These are phyloP conservation scores for Termitomyces sp. DNA, from an alignment of 768 basidiomycete genomes.

Conservation along the genomic window DNA sequence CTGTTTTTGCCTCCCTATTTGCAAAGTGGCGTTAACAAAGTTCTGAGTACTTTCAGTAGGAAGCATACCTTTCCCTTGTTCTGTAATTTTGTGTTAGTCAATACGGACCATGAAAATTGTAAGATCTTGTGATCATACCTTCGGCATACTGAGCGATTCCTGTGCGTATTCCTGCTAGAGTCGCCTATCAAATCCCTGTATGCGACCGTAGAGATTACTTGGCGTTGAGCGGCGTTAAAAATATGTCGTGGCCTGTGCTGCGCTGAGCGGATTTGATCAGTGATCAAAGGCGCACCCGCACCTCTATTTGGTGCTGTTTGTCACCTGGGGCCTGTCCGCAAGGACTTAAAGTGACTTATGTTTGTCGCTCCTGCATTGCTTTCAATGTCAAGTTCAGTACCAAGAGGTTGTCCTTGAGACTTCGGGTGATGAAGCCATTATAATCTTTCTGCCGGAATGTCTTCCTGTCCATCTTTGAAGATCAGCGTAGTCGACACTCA, in stretches of 20 bases:
- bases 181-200: slow-evolving; percentile 5
- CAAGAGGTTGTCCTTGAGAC: neutral
- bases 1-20: slow-evolving; percentile 96
- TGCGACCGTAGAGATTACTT: slow-evolving; percentile 8
- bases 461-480: neutral
- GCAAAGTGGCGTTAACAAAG: neutral
- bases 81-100: slow-evolving; percentile 27
- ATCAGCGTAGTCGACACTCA: neutral
- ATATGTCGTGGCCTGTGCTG: neutral
- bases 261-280: neutral
- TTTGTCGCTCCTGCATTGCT: no score
- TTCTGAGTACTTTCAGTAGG: neutral
- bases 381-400: neutral
- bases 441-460: neutral
- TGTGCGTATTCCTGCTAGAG: slow-evolving; percentile 7
- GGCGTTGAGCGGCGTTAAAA: neutral
- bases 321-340: no score
- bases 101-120: slow-evolving; percentile 11
- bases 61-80: slow-evolving; percentile 69
- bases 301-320: neutral
- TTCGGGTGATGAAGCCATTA: neutral
- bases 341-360: no score
- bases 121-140: slow-evolving; percentile 28
- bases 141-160: slow-evolving; percentile 37
- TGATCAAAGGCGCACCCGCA: neutral